These are phyloP conservation scores for Nyssa sinensis DNA, from an alignment of 148 eudicot genomes.

Conservation along the genomic window DNA sequence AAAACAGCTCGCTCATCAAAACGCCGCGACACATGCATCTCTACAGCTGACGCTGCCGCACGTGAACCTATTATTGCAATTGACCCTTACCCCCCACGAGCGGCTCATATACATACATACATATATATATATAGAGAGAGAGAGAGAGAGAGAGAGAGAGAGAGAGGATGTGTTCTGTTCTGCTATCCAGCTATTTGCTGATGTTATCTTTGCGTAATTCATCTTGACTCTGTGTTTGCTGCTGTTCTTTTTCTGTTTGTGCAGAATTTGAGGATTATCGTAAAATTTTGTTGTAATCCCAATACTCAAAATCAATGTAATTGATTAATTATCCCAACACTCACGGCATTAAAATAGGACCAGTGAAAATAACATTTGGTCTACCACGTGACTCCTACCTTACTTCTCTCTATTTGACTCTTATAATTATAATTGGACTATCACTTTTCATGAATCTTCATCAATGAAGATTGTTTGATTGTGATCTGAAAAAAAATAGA, in stretches of 20 bases:
- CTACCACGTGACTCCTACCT: too few relatives aligned
- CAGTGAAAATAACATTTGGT: not conserved
- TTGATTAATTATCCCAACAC: slow-evolving; percentile 12
- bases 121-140: not conserved
- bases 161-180: not conserved
- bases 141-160: too few relatives aligned
- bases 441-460: slow-evolving; percentile 1
- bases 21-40: slow-evolving; percentile 43
- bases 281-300: not conserved
- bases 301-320: not conserved
- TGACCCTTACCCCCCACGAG: too few relatives aligned
- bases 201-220: not conserved
- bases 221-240: slow-evolving; percentile 34
- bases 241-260: too few relatives aligned
- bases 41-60: slow-evolving; percentile 18
- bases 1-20: slow-evolving; percentile 43
- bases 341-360: slow-evolving; percentile 20
- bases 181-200: slow-evolving; percentile 12
- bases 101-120: not conserved
- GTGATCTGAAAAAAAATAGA: too few relatives aligned
- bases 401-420: not conserved
- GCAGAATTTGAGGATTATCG: slow-evolving; percentile 4
- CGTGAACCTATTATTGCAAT: slow-evolving; percentile 34
- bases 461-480: too few relatives aligned
- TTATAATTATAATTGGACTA: not conserved